Evolutionary conservation across 73 alveolate genomes (phyloP).

Genomic region (Paramecium sexaurelia): DNA sequence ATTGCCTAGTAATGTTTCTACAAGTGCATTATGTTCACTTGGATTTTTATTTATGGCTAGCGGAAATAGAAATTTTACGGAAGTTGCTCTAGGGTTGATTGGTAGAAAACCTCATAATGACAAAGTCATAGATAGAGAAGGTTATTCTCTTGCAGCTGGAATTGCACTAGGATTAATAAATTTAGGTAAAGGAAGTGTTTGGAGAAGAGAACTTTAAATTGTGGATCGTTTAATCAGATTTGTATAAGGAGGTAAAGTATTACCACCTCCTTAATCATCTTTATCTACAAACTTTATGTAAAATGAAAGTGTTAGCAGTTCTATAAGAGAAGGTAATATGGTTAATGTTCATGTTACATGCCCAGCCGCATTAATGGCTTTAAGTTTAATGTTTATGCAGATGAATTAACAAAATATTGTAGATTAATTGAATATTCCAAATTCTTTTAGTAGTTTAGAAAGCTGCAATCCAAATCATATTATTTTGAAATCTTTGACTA

Average conservation of each 20-base stretch:
- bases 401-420: constrained; percentile 85
- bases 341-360: constrained; percentile 95
- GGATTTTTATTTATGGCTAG: constrained; percentile 94
- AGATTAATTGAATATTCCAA: constrained; percentile 90
- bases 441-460: constrained; percentile 92
- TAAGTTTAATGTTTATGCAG: constrained; percentile 90
- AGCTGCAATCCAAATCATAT: constrained; percentile 91
- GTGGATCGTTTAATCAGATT: constrained; percentile 94
- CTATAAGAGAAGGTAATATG: constrained; percentile 88
- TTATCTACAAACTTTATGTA: constrained; percentile 75
- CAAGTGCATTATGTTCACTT: constrained; percentile 96
- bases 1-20: constrained; percentile 90
- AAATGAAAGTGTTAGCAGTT: constrained; percentile 76
- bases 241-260: constrained; percentile 90
- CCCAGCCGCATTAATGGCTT: constrained; percentile 95
- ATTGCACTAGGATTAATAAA: constrained; percentile 97
- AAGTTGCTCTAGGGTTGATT: constrained; percentile 93
- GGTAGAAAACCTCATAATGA: constrained; percentile 96
- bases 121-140: constrained; percentile 96
- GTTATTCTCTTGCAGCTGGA: constrained; percentile 96
- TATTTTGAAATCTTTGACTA: constrained; percentile 86
- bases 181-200: constrained; percentile 91
- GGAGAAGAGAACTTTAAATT: constrained; percentile 83
- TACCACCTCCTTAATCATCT: constrained; percentile 82
- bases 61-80: constrained; percentile 95